phyloP scores from a whole-genome alignment of 208 protist species.

The Paratrypanosoma confusum region DNA sequence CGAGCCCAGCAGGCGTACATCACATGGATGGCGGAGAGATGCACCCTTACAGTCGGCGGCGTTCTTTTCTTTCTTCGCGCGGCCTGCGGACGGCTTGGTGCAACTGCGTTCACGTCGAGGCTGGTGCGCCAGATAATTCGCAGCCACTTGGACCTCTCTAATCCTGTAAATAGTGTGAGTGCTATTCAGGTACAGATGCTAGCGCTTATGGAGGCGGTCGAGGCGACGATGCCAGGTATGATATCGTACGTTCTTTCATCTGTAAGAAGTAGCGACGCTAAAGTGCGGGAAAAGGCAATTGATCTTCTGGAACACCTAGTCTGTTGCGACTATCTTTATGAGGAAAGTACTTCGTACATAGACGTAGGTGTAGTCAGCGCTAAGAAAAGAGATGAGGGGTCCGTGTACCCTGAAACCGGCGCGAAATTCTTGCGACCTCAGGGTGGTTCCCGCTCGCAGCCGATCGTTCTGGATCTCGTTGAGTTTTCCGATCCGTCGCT shows the following conservation, averaged over 20 bases:
- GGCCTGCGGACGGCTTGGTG: not conserved
- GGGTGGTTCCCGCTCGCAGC: no score
- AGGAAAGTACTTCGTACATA: no score
- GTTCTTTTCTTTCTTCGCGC: not conserved
- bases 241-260: slow-evolving; percentile 8
- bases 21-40: not conserved
- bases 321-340: no score
- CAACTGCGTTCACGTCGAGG: not conserved
- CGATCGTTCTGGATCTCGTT: slow-evolving; percentile 1
- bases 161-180: slow-evolving; percentile 3
- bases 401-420: no score
- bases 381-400: no score
- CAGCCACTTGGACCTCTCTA: slow-evolving; percentile 1
- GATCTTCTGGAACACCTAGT: slow-evolving; percentile 5
- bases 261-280: not conserved
- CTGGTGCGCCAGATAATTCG: slow-evolving; percentile 1
- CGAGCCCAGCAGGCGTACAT: no score
- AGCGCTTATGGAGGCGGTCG: slow-evolving; percentile 3
- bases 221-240: not conserved
- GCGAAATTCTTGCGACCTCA: no score
- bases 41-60: not conserved
- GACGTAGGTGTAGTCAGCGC: slow-evolving; percentile 1
- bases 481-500: not conserved
- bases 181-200: slow-evolving; percentile 5
- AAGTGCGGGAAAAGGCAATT: slow-evolving; percentile 2